Percentiles rank a stretch among this genome's conserved stretches.
Conservation (phyloP, 2,329 filamentous ascomycete genomes). For the Botrytis deweyae region DNA sequence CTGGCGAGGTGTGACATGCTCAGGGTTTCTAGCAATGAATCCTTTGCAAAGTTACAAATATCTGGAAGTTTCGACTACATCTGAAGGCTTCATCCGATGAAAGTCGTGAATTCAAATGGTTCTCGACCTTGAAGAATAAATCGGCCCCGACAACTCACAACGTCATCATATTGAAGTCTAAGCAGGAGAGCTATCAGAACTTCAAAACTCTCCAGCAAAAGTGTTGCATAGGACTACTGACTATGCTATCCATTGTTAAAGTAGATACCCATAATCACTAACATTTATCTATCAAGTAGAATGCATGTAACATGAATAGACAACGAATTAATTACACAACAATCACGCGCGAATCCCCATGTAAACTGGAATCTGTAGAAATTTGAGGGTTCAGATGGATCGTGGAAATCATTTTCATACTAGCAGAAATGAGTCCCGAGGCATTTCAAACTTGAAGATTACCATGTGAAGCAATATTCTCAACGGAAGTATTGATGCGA, state of each 20-base stretch:
- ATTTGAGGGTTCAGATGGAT: no score
- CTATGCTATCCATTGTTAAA: neutral
- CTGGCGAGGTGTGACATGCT: neutral
- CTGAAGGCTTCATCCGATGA: neutral
- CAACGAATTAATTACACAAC: neutral
- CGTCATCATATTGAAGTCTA: neutral
- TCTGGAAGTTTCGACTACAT: neutral
- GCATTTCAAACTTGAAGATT: neutral
- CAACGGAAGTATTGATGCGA: neutral
- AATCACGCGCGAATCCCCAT: neutral
- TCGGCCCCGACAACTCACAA: no score
- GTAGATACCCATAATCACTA: neutral
- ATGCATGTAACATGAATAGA: neutral
- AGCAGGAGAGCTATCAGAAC: neutral
- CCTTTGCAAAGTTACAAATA: neutral
- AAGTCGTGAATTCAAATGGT: neutral
- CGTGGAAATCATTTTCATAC: no score
- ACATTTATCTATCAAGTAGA: neutral
- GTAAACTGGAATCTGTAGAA: neutral
- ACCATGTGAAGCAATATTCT: neutral
- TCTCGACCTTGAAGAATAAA: neutral
- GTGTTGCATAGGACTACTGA: no score
- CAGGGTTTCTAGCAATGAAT: neutral
- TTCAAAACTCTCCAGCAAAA: neutral
- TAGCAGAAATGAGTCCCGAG: neutral